A percentile compares a stretch with the other conserved stretches of the same genome.
Conservation (phyloP, 441 rosid species). For the Omphalea diandra region DNA sequence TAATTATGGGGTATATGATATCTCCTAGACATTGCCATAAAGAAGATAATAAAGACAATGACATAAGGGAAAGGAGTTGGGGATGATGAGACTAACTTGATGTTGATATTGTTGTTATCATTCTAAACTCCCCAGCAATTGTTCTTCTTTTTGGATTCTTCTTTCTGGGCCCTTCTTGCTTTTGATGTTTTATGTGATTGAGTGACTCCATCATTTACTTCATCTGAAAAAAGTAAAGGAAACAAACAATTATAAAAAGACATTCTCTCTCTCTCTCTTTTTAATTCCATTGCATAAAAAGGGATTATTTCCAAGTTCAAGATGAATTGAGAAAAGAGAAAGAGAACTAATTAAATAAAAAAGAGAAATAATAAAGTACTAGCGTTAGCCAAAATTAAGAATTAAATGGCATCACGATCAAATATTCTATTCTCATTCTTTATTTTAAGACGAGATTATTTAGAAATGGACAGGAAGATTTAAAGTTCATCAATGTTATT, state of each 20-base stretch:
- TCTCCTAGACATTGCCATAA: slow-evolving; percentile 33
- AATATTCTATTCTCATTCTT: too few species aligned
- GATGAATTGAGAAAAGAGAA: too few species aligned
- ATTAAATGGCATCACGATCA: too few species aligned
- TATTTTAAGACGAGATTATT: too few species aligned
- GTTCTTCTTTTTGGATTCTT: slow-evolving; percentile 46
- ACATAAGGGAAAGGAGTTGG: slow-evolving; percentile 29
- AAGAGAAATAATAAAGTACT: too few species aligned
- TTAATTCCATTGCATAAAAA: too few species aligned
- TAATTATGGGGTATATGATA: slow-evolving; percentile 20
- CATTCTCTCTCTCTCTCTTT: too few species aligned
- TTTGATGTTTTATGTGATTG: slow-evolving; percentile 7
- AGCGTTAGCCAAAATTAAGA: too few species aligned
- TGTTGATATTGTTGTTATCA: slow-evolving; percentile 22
- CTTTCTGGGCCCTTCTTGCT: slow-evolving; percentile 12
- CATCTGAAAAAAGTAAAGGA: background rate
- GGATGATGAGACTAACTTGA: slow-evolving; percentile 27
- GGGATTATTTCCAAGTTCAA: too few species aligned
- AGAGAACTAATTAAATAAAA: too few species aligned
- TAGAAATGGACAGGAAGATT: too few species aligned
- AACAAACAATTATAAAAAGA: background rate
- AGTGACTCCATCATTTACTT: background rate
- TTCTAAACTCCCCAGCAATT: slow-evolving; percentile 16
- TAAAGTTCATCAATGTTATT: too few species aligned
- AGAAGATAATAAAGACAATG: slow-evolving; percentile 24